Evolutionary conservation across 108 stramenopile species (phyloP).

Genomic region (Pinguiococcus pyrenoidosus): DNA sequence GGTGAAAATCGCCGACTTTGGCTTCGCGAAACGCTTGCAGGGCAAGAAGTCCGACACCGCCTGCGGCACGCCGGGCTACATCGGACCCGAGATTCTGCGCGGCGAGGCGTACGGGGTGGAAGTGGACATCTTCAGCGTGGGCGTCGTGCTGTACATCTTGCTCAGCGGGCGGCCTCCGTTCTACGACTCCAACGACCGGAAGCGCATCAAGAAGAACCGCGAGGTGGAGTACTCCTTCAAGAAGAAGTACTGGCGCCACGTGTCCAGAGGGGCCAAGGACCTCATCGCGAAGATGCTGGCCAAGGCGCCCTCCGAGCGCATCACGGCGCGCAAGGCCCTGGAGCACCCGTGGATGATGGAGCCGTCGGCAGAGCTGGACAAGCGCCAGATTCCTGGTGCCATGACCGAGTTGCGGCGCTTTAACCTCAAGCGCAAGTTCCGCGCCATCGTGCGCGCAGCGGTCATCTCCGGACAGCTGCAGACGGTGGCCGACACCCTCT

Average conservation of each 20-base stretch:
- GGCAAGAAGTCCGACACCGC: conserved; percentile 28
- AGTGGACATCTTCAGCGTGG: conserved; percentile 78
- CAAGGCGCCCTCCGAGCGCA: conserved; percentile 7
- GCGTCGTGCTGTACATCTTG: conserved; percentile 80
- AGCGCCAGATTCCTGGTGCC: conserved; percentile 5
- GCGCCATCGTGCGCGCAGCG: not conserved
- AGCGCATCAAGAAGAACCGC: no score
- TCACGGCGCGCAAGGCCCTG: conserved; percentile 14
- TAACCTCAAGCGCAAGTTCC: conserved; percentile 23
- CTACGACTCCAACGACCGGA: conserved; percentile 74
- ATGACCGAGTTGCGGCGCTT: conserved; percentile 17
- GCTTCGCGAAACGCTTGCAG: conserved; percentile 63
- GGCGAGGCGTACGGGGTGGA: conserved; percentile 3
- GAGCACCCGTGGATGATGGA: conserved; percentile 22
- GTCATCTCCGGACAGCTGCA: no score
- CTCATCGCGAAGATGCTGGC: no score
- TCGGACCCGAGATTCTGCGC: conserved; percentile 15
- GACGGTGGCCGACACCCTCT: no score
- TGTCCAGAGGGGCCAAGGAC: no score
- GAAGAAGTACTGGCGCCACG: no score
- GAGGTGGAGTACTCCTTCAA: no score
- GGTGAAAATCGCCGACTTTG: conserved; percentile 88
- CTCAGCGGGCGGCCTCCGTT: conserved; percentile 84
- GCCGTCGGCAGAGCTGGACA: conserved; percentile 15
- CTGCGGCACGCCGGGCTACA: conserved; percentile 62